Conservation (phyloP, 1,139 yeast genomes). For the Blastobotrys capitulatus region DNA sequence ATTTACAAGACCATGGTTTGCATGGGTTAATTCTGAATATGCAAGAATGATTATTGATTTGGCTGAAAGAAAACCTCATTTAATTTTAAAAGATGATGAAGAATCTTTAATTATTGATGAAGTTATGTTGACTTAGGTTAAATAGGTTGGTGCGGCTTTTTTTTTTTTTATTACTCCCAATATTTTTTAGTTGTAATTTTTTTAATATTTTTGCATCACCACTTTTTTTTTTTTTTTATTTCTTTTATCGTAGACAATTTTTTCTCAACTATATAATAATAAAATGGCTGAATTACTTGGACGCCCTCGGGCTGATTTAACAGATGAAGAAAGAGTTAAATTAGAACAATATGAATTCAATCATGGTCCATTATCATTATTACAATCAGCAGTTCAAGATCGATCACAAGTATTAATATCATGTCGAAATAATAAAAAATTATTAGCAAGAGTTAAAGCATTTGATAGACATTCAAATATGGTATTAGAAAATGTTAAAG, state of each 20-base stretch:
- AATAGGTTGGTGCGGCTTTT: no score
- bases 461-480: conserved; percentile 95
- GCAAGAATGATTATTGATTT: conserved; percentile 76
- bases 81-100: conserved; percentile 41
- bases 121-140: not conserved
- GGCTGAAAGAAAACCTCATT: conserved; percentile 67
- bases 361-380: conserved; percentile 85
- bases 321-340: conserved; percentile 71
- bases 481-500: conserved; percentile 89
- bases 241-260: not conserved
- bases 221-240: not conserved
- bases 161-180: not conserved
- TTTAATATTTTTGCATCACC: not conserved
- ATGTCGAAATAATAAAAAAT: conserved; percentile 86
- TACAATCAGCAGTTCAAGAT: conserved; percentile 72
- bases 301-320: conserved; percentile 51
- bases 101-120: not conserved
- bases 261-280: not conserved
- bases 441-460: conserved; percentile 85
- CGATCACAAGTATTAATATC: conserved; percentile 80
- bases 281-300: conserved; percentile 23
- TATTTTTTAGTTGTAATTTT: not conserved
- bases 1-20: conserved; percentile 77
- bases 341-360: conserved; percentile 87
- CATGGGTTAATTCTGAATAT: conserved; percentile 92